Evolutionary conservation across 2,329 filamentous ascomycete species (phyloP).

Genomic region (Calonectria montana): DNA sequence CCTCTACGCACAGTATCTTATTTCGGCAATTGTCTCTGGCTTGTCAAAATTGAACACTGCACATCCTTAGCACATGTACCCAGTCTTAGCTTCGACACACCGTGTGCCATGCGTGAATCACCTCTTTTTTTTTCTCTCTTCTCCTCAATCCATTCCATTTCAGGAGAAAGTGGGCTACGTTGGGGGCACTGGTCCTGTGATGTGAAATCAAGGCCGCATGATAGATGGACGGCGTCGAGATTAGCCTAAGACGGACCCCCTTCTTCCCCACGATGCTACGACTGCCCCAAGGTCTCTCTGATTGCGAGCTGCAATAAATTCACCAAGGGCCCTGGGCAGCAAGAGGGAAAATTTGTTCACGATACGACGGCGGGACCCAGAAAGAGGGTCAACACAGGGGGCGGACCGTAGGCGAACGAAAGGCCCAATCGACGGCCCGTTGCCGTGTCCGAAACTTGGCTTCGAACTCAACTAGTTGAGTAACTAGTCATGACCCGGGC

Average conservation of each 20-base stretch:
- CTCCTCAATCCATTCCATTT: slow-evolving; percentile 8
- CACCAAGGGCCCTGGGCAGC: not conserved
- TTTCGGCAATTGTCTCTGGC: not conserved
- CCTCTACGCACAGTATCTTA: not conserved
- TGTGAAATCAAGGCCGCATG: slow-evolving; percentile 19
- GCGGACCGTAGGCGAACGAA: slow-evolving; percentile 3
- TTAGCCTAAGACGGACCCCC: not conserved
- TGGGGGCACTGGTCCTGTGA: slow-evolving; percentile 6
- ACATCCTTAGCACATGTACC: not conserved
- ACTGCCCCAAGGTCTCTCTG: not conserved
- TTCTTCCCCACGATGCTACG: slow-evolving; percentile 22
- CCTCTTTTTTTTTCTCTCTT: not conserved
- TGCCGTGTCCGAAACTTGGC: slow-evolving; percentile 17
- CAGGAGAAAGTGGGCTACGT: slow-evolving; percentile 5
- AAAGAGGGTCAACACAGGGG: slow-evolving; percentile 7
- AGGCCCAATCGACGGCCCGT: slow-evolving; percentile 12
- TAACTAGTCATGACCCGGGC: slow-evolving; percentile 5
- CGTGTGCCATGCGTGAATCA: not conserved
- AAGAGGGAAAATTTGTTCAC: slow-evolving; percentile 3
- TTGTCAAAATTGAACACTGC: not conserved
- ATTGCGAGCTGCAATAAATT: slow-evolving; percentile 17
- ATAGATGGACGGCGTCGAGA: slow-evolving; percentile 6
- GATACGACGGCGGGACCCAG: not conserved
- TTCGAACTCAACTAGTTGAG: not conserved
- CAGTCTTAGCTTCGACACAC: not conserved